Evolutionary conservation across 768 basidiomycete genomes (phyloP).

Genomic region (Ramaria sp.): DNA sequence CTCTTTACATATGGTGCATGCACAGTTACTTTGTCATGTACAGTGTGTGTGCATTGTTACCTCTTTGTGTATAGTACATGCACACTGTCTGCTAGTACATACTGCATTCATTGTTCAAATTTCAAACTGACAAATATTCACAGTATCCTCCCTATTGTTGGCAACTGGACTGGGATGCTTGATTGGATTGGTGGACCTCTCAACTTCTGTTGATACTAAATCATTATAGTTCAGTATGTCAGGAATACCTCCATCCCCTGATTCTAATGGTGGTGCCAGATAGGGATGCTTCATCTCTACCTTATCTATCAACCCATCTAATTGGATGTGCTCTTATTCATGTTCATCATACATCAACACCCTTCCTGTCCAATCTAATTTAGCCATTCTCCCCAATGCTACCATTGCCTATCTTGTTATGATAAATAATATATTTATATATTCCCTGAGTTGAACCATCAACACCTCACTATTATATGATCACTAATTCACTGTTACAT

Average conservation of each 20-base stretch:
- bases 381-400: slow-evolving; percentile 49
- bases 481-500: too few species aligned
- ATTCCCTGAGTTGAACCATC: too few species aligned
- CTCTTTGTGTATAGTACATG: too few species aligned
- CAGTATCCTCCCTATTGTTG: slow-evolving; percentile 40
- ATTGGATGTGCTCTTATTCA: slow-evolving; percentile 58
- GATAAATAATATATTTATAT: too few species aligned
- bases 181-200: slow-evolving; percentile 22
- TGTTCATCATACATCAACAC: slow-evolving; percentile 56
- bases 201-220: not conserved
- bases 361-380: slow-evolving; percentile 49
- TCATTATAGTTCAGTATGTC: not conserved
- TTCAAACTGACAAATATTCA: not conserved
- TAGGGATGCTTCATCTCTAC: slow-evolving; percentile 46
- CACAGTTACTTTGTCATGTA: too few species aligned
- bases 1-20: too few species aligned
- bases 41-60: too few species aligned
- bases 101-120: slow-evolving; percentile 9
- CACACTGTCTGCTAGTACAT: slow-evolving; percentile 44
- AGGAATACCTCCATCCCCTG: slow-evolving; percentile 27
- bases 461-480: too few species aligned
- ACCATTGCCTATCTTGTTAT: slow-evolving; percentile 53
- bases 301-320: slow-evolving; percentile 48
- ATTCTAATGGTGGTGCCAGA: slow-evolving; percentile 37
- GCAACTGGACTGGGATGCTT: slow-evolving; percentile 46